Conservation (phyloP, 2,329 filamentous ascomycete species). For the Claviceps pazoutovae region DNA sequence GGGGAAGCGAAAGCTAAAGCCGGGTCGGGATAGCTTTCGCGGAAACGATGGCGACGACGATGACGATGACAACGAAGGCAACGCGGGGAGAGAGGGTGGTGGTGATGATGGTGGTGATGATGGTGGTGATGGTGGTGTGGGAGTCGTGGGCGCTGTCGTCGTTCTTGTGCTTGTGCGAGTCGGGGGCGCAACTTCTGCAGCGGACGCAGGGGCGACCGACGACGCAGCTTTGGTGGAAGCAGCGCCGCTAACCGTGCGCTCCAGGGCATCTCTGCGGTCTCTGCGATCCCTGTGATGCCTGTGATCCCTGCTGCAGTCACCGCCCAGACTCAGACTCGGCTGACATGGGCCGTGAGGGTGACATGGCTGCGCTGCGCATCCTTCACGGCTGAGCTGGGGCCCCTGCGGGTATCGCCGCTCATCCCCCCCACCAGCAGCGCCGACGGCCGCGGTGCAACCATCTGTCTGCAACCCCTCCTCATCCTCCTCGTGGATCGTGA, state of each 20-base stretch:
- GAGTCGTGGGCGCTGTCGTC: not conserved
- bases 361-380: no score
- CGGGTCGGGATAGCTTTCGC: slow-evolving; percentile 15
- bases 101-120: slow-evolving; percentile 1
- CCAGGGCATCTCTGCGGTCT: no score
- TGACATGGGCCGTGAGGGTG: no score
- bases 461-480: not conserved
- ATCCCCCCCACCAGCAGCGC: no score
- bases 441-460: no score
- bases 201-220: not conserved
- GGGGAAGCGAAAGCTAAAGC: slow-evolving; percentile 15
- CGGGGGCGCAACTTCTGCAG: not conserved
- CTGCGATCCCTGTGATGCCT: no score
- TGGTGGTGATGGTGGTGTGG: not conserved
- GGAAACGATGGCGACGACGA: not conserved
- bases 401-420: no score
- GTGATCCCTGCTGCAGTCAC: no score
- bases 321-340: no score
- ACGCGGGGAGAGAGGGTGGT: not conserved
- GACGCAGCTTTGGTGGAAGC: slow-evolving; percentile 7
- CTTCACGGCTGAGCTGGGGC: no score
- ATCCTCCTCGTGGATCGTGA: slow-evolving; percentile 11
- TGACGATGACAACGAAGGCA: not conserved
- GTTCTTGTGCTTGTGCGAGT: not conserved
- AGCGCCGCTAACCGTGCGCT: not conserved